phyloP scores from a whole-genome alignment of 495 filamentous ascomycete species.

The Tuber borchii region DNA sequence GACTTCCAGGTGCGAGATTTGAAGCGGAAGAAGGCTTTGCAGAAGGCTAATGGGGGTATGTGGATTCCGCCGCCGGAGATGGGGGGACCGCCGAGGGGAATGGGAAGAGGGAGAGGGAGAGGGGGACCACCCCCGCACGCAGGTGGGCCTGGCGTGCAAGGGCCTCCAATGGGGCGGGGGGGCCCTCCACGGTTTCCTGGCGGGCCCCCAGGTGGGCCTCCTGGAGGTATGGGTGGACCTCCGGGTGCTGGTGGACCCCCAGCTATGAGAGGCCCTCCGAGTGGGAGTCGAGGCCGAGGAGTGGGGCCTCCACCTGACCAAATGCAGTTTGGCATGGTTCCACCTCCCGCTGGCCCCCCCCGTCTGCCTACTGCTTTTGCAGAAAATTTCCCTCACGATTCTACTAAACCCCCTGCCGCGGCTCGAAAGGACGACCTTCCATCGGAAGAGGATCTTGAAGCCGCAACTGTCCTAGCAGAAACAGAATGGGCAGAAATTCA shows the following conservation, averaged over 20 bases:
- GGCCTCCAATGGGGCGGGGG: no score
- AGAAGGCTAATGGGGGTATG: slow-evolving; percentile 47
- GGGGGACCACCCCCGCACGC: slow-evolving; percentile 25
- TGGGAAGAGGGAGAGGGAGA: slow-evolving; percentile 27
- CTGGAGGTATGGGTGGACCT: slow-evolving; percentile 35
- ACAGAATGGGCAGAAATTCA: slow-evolving; percentile 73
- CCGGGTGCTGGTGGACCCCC: slow-evolving; percentile 15
- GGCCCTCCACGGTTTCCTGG: neutral
- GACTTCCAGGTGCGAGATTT: slow-evolving; percentile 75
- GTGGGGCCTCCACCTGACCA: slow-evolving; percentile 6
- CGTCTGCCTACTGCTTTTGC: slow-evolving; percentile 56
- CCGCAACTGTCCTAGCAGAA: slow-evolving; percentile 62
- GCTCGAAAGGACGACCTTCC: slow-evolving; percentile 35
- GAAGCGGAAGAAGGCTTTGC: slow-evolving; percentile 55
- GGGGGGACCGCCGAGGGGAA: slow-evolving; percentile 41
- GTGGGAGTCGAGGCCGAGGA: slow-evolving; percentile 1
- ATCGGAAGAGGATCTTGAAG: slow-evolving; percentile 52
- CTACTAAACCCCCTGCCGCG: slow-evolving; percentile 39
- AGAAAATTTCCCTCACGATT: slow-evolving; percentile 39
- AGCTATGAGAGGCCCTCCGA: slow-evolving; percentile 28
- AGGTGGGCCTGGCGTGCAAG: neutral
- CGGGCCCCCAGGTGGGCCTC: slow-evolving; percentile 12
- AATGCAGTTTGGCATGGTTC: slow-evolving; percentile 56
- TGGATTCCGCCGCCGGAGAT: slow-evolving; percentile 56
- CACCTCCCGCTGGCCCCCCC: slow-evolving; percentile 47